These are phyloP conservation scores for Avena eriantha DNA, from an alignment of 176 grass and related monocot genomes.

Conservation along the genomic window DNA sequence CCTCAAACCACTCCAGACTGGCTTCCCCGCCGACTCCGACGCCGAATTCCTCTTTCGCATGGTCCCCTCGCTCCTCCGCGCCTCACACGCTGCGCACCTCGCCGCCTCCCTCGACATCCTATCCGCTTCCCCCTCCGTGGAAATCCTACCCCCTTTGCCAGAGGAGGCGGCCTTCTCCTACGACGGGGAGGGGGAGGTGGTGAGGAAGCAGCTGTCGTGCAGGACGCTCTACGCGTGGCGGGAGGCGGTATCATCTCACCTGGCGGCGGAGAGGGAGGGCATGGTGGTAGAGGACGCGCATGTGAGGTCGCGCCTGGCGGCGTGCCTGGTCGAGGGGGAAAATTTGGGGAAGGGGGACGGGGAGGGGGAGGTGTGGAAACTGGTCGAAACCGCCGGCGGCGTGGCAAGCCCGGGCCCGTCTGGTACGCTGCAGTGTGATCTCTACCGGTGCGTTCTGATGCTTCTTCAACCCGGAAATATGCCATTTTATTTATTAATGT, in stretches of 20 bases:
- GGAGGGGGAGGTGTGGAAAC: constrained; percentile 63
- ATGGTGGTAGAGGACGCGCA: constrained; percentile 61
- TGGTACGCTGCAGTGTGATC: constrained; percentile 84
- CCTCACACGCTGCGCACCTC: constrained; percentile 26
- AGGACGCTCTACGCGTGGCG: constrained; percentile 86
- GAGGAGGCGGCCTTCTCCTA: constrained; percentile 46
- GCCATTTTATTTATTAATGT: not conserved
- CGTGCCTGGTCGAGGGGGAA: constrained; percentile 50
- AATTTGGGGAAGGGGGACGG: not conserved
- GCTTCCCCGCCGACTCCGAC: constrained; percentile 85
- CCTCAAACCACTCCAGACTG: constrained; percentile 93
- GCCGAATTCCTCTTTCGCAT: constrained; percentile 67
- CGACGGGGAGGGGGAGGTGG: constrained; percentile 30
- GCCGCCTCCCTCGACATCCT: constrained; percentile 69
- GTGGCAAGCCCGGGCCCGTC: constrained; percentile 80
- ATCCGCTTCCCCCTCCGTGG: constrained; percentile 54
- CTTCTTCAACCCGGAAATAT: not conserved
- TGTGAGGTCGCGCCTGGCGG: constrained; percentile 59
- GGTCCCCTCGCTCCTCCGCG: constrained; percentile 52
- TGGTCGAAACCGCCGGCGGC: constrained; percentile 88
- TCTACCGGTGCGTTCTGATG: constrained; percentile 66
- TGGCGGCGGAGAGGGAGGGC: constrained; percentile 86
- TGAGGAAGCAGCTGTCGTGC: constrained; percentile 60
- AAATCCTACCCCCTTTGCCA: constrained; percentile 7
- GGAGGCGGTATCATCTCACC: constrained; percentile 84